Base-by-base conservation (phyloP, 441 rosid genomes). In the Erodium moschatum region DNA sequence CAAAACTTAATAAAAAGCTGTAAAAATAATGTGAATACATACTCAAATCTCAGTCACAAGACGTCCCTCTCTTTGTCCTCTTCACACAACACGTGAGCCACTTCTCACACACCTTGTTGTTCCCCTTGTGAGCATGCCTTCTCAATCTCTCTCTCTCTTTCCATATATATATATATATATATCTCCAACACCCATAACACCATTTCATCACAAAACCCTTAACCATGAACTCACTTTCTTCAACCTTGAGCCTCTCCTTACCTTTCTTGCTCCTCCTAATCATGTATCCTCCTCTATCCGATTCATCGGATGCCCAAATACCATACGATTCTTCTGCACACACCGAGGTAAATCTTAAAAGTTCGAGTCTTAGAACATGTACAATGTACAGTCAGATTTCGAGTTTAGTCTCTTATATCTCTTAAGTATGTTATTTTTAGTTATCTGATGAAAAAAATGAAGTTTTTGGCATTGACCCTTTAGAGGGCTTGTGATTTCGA, bases 311-410 rank as follows among this genome's bases (percentile, higher is more conserved):
- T 13, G 56, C 1, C 16, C 56, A n/a, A 50, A n/a, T 50, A 50
- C 21, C 72, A 31, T 90, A 90, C 67, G 97, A 90, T 78, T 78
- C 80, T 68, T 85, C 89, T 35, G 91, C 92, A 2, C 85, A 85
- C 66, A 78, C 81, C 0, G 82, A 87, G 91, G 97, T 90, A 73
- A 74, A 42, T 21, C 9, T 40, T 4, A 35, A 35, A 6, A 35
- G 42, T 35, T 35, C 5, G 42, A 35, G 8, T 35, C 42, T 35
- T 35, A 7, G 8, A 35, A 35, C 27, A 24, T 24, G 27, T 24
- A 24, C 27, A 24, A 24, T 24, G 27, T 0, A 24, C n/a, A n/a
- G n/a, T n/a, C n/a, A n/a, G n/a, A n/a, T 24, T 24, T 24, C 27
- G 27, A 24, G 27, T 24, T 24, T 24, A 24, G 27, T 24, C 27